Percentiles rank a stretch among this genome's conserved stretches.
Evolutionary conservation across 805 yeast species (phyloP).

Genomic region (Candida maesae): DNA sequence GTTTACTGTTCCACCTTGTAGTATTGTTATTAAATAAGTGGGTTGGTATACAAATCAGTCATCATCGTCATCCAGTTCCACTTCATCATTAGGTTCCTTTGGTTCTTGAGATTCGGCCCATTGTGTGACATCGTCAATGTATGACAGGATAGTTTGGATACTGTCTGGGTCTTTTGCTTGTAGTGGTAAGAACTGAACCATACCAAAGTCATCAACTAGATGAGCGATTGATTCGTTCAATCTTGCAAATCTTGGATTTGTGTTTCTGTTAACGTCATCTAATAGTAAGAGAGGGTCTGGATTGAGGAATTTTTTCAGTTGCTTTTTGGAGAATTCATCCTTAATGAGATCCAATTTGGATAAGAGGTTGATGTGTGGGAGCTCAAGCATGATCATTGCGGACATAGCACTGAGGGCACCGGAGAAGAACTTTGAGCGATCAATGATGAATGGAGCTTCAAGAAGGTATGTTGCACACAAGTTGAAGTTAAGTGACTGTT

Average conservation of each 20-base stretch:
- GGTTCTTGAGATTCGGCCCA: conserved; percentile 98
- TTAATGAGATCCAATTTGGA: conserved; percentile 85
- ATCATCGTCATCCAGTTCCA: conserved; percentile 58
- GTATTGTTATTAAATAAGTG: too few species aligned
- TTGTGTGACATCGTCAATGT: conserved; percentile 95
- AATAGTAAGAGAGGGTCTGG: conserved; percentile 84
- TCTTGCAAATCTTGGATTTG: conserved; percentile 61
- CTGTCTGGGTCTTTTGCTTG: conserved; percentile 75
- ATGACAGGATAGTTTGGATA: conserved; percentile 78
- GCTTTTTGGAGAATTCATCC: conserved; percentile 70
- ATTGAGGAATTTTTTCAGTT: conserved; percentile 77
- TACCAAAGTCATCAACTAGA: conserved; percentile 94
- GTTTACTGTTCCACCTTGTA: too few species aligned
- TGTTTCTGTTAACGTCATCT: conserved; percentile 43
- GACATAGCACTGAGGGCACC: conserved; percentile 98
- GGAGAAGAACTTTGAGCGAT: conserved; percentile 85
- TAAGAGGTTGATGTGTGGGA: conserved; percentile 90
- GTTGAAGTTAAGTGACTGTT: conserved; percentile 73
- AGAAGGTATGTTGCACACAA: conserved; percentile 89
- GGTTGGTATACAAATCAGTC: conserved; percentile 8
- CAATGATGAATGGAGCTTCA: conserved; percentile 93
- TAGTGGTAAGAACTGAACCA: conserved; percentile 94
- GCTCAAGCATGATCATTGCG: conserved; percentile 91
- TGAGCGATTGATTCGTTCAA: conserved; percentile 82
- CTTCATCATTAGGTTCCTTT: conserved; percentile 84